Evolutionary conservation across 371 early-diverging fungal genomes (phyloP).

Genomic region (Mucor velutinosus): DNA sequence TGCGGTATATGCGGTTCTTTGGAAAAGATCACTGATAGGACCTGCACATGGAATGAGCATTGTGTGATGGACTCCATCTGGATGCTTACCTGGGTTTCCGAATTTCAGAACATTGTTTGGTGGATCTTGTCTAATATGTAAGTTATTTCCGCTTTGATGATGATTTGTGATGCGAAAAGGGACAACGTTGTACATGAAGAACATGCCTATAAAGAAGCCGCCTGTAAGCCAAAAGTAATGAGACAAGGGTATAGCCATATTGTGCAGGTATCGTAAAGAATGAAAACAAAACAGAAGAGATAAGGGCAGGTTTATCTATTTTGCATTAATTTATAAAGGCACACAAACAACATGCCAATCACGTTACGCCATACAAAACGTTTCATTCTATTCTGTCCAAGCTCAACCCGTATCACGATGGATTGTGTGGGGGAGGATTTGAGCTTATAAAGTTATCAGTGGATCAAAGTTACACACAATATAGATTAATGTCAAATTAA

Average conservation of each 20-base stretch:
- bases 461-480: slow-evolving; percentile 1
- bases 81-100: slow-evolving; percentile 47
- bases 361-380: not conserved
- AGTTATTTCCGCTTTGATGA: not conserved
- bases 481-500: slow-evolving; percentile 1
- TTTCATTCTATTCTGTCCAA: not conserved
- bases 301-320: not conserved
- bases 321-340: not conserved
- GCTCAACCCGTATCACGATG: not conserved
- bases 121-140: not conserved
- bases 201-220: slow-evolving; percentile 31
- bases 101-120: slow-evolving; percentile 32
- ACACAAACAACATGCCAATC: not conserved
- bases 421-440: not conserved
- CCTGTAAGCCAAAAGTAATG: slow-evolving; percentile 16
- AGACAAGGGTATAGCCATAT: slow-evolving; percentile 11
- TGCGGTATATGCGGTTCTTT: slow-evolving; percentile 54
- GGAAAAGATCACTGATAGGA: slow-evolving; percentile 51
- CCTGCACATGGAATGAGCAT: slow-evolving; percentile 26
- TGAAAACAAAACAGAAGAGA: not conserved
- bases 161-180: slow-evolving; percentile 3
- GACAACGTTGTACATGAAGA: slow-evolving; percentile 20
- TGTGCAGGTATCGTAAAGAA: not conserved
- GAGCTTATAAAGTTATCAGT: not conserved
- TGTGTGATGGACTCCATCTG: not conserved